Evolutionary conservation across 768 basidiomycete genomes (phyloP).

Genomic region (Glaciozyma martinii): DNA sequence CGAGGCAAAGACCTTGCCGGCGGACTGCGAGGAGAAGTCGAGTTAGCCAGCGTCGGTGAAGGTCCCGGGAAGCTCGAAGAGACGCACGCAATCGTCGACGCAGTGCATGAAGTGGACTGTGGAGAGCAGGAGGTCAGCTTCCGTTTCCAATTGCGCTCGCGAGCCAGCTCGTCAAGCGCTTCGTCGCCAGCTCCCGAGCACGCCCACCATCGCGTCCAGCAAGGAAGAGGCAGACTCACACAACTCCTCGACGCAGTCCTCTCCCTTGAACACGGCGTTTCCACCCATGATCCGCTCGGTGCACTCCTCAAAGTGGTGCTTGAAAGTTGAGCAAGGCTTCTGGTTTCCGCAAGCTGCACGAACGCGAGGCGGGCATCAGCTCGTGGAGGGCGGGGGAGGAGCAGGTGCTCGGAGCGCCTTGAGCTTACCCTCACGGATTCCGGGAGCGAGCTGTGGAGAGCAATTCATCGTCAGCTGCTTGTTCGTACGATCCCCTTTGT

Average conservation of each 20-base stretch:
- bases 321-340: conserved; percentile 31
- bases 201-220: background rate
- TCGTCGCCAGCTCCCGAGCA: no score
- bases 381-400: background rate
- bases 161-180: background rate
- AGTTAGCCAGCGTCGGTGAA: background rate
- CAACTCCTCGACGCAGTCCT: conserved; percentile 36
- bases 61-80: background rate
- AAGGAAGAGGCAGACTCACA: conserved; percentile 20
- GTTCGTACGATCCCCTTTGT: background rate
- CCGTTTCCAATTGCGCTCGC: no score
- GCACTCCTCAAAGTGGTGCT: conserved; percentile 37
- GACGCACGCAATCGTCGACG: conserved; percentile 35
- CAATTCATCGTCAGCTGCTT: background rate
- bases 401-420: background rate
- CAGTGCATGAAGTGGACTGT: conserved; percentile 37
- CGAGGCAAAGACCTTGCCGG: conserved; percentile 33
- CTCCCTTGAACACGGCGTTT: conserved; percentile 29
- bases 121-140: background rate
- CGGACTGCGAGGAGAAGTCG: conserved; percentile 16
- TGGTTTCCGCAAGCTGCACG: conserved; percentile 29
- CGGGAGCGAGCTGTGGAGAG: conserved; percentile 1
- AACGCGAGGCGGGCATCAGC: background rate
- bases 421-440: conserved; percentile 10
- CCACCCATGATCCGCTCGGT: conserved; percentile 31